These are phyloP conservation scores for Phytopythium vexans DNA, from an alignment of 352 stramenopile genomes.

Conservation along the genomic window DNA sequence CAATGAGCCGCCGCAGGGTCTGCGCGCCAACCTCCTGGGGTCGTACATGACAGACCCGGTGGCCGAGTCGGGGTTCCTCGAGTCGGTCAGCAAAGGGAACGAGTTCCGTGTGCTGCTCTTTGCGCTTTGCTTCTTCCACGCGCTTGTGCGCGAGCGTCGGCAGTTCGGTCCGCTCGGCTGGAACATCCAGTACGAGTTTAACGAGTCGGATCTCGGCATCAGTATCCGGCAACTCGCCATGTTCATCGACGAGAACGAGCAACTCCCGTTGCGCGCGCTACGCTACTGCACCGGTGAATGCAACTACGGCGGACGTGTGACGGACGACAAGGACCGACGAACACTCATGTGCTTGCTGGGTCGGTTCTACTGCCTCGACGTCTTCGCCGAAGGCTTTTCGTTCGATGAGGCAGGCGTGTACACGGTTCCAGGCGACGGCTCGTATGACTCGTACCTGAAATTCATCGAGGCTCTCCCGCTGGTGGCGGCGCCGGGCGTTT, in stretches of 20 bases:
- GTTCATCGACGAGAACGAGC: conserved; percentile 90
- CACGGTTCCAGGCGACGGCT: conserved; percentile 65
- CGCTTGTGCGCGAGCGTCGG: conserved; percentile 90
- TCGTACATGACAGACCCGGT: conserved; percentile 93
- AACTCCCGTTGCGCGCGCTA: conserved; percentile 76
- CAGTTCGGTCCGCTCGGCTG: conserved; percentile 92
- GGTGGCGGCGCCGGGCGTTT: conserved; percentile 88
- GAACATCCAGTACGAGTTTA: conserved; percentile 97
- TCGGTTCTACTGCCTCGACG: conserved; percentile 72
- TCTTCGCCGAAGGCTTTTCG: conserved; percentile 57
- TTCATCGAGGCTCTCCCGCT: conserved; percentile 88
- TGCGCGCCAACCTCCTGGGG: conserved; percentile 89
- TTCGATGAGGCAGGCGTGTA: conserved; percentile 75
- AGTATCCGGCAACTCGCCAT: conserved; percentile 91
- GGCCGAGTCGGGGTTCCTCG: conserved; percentile 85
- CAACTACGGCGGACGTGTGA: conserved; percentile 86
- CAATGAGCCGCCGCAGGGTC: conserved; percentile 90
- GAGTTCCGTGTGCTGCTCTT: conserved; percentile 90
- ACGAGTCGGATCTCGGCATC: conserved; percentile 92
- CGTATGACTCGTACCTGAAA: conserved; percentile 73
- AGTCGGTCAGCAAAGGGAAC: conserved; percentile 66
- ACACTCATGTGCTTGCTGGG: conserved; percentile 69
- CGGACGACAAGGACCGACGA: conserved; percentile 80
- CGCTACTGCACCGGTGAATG: conserved; percentile 84
- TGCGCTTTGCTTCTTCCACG: conserved; percentile 90